Evolutionary conservation across 2,329 filamentous ascomycete species (phyloP).

Genomic region (Gnomoniopsis sp.): DNA sequence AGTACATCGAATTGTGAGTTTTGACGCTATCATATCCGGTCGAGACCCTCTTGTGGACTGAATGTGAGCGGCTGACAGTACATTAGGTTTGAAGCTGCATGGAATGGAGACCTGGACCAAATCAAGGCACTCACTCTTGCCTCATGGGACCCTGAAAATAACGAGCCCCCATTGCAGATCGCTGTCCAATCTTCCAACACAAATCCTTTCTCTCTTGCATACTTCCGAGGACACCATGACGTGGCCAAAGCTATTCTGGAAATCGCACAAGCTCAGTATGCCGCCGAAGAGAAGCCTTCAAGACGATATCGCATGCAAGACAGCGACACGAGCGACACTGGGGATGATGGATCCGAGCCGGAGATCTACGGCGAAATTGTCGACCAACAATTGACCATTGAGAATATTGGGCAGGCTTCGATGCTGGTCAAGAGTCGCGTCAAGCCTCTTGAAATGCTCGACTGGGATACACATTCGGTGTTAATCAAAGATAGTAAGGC

Average conservation of each 20-base stretch:
- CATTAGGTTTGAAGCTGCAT: conserved; percentile 67
- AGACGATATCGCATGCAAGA: conserved; percentile 45
- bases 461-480: conserved; percentile 34
- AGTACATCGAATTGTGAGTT: conserved; percentile 61
- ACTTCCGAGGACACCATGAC: conserved; percentile 61
- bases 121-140: conserved; percentile 63
- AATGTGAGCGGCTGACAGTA: conserved; percentile 22
- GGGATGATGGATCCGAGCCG: conserved; percentile 31
- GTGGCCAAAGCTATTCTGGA: conserved; percentile 65
- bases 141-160: conserved; percentile 51
- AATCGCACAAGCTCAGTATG: conserved; percentile 68
- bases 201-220: conserved; percentile 65
- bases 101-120: conserved; percentile 62
- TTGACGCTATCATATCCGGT: not conserved
- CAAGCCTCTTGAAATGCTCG: conserved; percentile 52
- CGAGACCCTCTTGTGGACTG: not conserved
- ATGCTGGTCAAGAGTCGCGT: conserved; percentile 64
- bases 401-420: conserved; percentile 68
- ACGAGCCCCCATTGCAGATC: conserved; percentile 61
- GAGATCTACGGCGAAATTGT: conserved; percentile 53
- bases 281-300: conserved; percentile 49
- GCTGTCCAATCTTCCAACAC: conserved; percentile 49
- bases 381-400: conserved; percentile 68
- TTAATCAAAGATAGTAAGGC: conserved; percentile 27
- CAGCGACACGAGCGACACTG: conserved; percentile 34